Conservation (phyloP, 164 flowering plant genomes). For the Tinospora cordifolia region DNA sequence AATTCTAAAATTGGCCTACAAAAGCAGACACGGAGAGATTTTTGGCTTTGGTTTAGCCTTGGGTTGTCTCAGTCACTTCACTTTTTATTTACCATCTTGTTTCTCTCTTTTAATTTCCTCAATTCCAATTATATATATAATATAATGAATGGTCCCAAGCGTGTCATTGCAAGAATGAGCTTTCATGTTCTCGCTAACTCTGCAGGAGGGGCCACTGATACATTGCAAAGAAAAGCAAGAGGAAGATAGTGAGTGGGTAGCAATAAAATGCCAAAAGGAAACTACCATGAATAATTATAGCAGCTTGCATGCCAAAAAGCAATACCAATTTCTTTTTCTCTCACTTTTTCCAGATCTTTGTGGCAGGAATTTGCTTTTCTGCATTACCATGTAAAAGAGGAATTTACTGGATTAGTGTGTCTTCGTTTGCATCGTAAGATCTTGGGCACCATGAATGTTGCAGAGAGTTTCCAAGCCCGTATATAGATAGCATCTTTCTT, state of each 20-base stretch:
- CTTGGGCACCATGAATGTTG: too few relatives aligned
- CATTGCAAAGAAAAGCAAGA: background rate
- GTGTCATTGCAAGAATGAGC: background rate
- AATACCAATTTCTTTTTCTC: too few relatives aligned
- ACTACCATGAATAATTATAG: background rate
- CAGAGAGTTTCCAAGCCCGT: too few relatives aligned
- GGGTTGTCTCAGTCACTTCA: background rate
- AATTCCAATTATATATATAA: background rate
- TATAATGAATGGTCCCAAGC: background rate
- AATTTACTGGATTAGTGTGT: background rate
- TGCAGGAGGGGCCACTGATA: background rate
- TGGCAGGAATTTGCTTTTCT: background rate
- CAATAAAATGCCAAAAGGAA: background rate
- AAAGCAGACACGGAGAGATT: background rate
- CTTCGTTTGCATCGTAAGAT: too few relatives aligned
- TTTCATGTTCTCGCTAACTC: slow-evolving; percentile 1
- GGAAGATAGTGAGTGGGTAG: background rate
- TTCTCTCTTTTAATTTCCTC: background rate
- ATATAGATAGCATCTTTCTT: too few relatives aligned
- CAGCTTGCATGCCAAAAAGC: too few relatives aligned
- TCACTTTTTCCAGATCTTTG: background rate
- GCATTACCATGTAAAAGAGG: background rate
- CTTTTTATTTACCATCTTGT: background rate
- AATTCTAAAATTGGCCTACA: background rate
- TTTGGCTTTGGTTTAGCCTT: background rate